These are phyloP conservation scores for Tylopilus balloui DNA, from an alignment of 768 basidiomycete genomes.

Conservation along the genomic window DNA sequence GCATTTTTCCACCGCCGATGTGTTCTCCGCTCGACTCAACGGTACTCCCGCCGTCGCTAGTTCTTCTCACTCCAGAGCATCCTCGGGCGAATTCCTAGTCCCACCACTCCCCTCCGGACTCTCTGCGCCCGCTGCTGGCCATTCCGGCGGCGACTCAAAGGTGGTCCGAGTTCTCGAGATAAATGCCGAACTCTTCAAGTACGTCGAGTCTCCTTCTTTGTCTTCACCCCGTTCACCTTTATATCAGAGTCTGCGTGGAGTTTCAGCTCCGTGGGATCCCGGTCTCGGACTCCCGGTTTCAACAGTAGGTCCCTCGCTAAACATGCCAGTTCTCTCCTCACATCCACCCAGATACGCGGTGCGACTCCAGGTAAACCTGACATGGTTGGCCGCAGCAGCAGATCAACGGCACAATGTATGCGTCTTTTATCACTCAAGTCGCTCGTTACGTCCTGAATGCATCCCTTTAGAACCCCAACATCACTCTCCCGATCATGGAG, in stretches of 20 bases:
- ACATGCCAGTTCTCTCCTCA: conserved; percentile 8
- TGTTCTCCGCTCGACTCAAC: conserved; percentile 20
- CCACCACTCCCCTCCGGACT: conserved; percentile 29
- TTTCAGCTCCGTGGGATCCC: conserved; percentile 52
- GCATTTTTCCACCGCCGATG: conserved; percentile 20
- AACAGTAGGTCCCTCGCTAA: conserved; percentile 45
- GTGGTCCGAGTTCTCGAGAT: conserved; percentile 60
- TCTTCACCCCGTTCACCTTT: conserved; percentile 1
- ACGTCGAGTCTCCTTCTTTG: conserved; percentile 14
- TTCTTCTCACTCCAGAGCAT: conserved; percentile 28
- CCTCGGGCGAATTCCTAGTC: conserved; percentile 26
- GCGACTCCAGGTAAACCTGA: conserved; percentile 66
- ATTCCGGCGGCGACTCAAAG: conserved; percentile 34
- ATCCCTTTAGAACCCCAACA: conserved; percentile 28
- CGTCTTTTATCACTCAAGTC: conserved; percentile 7
- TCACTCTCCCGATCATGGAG: conserved; percentile 55
- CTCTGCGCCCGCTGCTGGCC: conserved; percentile 5
- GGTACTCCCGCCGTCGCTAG: conserved; percentile 15
- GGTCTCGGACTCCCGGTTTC: conserved; percentile 45
- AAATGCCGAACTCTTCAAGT: conserved; percentile 70
- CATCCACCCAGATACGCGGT: conserved; percentile 44
- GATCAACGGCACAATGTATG: conserved; percentile 53
- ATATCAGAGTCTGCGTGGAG: conserved; percentile 54
- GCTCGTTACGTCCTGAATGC: conserved; percentile 5
- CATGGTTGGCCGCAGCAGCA: conserved; percentile 66